Evolutionary conservation across 1,284 basidiomycete species (phyloP).

Genomic region (Trichosporon sp.): DNA sequence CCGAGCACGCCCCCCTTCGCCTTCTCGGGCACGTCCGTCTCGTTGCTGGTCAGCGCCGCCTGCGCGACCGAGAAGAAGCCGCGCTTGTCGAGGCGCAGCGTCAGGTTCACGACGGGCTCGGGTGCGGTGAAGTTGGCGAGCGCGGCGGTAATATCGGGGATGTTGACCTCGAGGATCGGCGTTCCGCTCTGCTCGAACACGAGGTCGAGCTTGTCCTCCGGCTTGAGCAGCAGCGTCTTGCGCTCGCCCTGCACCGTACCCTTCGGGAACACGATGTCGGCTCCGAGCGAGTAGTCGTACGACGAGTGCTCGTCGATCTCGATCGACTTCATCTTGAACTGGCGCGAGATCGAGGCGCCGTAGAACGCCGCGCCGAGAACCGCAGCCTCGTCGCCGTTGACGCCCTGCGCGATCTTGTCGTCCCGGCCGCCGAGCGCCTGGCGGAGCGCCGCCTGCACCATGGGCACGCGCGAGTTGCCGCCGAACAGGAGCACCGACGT

Average conservation of each 20-base stretch:
- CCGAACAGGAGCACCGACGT: constrained; percentile 88
- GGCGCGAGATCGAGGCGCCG: constrained; percentile 79
- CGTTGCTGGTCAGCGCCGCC: constrained; percentile 62
- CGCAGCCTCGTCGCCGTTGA: constrained; percentile 95
- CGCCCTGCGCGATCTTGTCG: constrained; percentile 81
- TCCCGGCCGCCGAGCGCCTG: constrained; percentile 66
- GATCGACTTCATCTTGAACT: constrained; percentile 95
- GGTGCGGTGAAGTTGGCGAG: constrained; percentile 43
- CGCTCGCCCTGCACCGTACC: constrained; percentile 70
- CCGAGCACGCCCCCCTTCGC: constrained; percentile 72
- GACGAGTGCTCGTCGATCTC: constrained; percentile 69
- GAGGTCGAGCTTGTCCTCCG: constrained; percentile 64
- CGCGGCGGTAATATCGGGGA: constrained; percentile 34
- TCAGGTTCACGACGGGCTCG: constrained; percentile 64
- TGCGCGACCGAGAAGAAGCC: constrained; percentile 70
- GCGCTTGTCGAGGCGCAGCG: constrained; percentile 72
- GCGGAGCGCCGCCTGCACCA: constrained; percentile 79
- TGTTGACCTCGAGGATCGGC: constrained; percentile 30
- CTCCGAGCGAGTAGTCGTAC: constrained; percentile 54
- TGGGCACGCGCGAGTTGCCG: constrained; percentile 82
- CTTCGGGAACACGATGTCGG: constrained; percentile 62
- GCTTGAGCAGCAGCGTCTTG: constrained; percentile 59
- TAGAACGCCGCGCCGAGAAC: constrained; percentile 92
- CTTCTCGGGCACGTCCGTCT: constrained; percentile 57
- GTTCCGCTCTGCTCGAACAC: constrained; percentile 60